Conservation (phyloP, 2,329 filamentous ascomycete species). For the Amesomyces nigricolor region DNA sequence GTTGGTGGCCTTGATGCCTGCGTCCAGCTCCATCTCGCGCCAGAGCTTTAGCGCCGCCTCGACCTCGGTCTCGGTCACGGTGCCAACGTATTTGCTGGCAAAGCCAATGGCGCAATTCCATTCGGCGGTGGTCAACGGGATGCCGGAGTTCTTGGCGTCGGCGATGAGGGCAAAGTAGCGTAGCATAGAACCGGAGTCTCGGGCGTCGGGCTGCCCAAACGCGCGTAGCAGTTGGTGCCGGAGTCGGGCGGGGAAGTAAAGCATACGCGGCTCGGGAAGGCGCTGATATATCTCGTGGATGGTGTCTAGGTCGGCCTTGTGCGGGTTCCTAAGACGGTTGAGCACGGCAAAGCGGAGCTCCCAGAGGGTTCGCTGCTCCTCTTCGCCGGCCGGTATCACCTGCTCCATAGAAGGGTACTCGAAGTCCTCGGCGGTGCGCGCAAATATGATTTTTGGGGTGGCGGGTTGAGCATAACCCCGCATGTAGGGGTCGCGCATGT, state of each 20-base stretch:
- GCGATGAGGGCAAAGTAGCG: conserved; percentile 79
- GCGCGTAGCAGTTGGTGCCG: conserved; percentile 62
- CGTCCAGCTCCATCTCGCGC: conserved; percentile 80
- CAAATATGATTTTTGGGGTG: conserved; percentile 44
- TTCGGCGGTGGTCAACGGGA: conserved; percentile 61
- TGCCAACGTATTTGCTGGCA: conserved; percentile 64
- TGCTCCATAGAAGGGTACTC: conserved; percentile 42
- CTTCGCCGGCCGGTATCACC: conserved; percentile 32
- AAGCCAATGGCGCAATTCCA: conserved; percentile 85
- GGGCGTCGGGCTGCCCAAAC: conserved; percentile 58
- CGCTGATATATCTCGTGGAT: conserved; percentile 46
- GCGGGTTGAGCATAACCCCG: conserved; percentile 49
- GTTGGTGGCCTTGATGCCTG: conserved; percentile 58
- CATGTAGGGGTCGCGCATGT: conserved; percentile 48
- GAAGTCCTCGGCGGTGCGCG: conserved; percentile 45
- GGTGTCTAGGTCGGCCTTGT: conserved; percentile 36
- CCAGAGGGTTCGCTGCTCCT: conserved; percentile 33
- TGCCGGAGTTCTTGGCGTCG: conserved; percentile 70
- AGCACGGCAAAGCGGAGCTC: conserved; percentile 40
- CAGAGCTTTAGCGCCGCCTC: conserved; percentile 70
- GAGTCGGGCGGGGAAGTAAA: conserved; percentile 43
- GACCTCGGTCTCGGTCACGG: conserved; percentile 53
- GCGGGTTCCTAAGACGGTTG: conserved; percentile 39
- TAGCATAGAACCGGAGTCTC: conserved; percentile 59
- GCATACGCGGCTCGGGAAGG: conserved; percentile 49